These are phyloP conservation scores for Phaeodactylum tricornutum DNA, from an alignment of 108 stramenopile species.

Conservation along the genomic window DNA sequence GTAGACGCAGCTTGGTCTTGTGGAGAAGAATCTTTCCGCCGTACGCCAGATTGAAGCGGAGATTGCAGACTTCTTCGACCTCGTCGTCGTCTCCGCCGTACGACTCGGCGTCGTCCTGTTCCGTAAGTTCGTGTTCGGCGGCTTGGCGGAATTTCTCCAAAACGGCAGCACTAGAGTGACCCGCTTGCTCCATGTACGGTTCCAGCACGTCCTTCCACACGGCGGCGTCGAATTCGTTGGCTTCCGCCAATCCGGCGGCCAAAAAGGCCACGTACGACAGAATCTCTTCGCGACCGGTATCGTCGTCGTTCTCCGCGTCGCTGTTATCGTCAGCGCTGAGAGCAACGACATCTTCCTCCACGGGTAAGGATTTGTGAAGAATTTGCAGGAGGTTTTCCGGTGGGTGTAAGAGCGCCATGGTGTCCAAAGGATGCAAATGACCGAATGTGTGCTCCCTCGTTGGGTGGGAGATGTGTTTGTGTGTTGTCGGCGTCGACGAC, in stretches of 20 bases:
- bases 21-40: constrained; percentile 96
- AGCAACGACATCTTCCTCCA: no score
- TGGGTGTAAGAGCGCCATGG: constrained; percentile 72
- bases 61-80: constrained; percentile 87
- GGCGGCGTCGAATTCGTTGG: constrained; percentile 35
- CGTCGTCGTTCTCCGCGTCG: constrained; percentile 1
- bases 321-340: constrained; percentile 7
- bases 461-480: no score
- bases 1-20: constrained; percentile 85
- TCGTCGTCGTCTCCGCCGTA: constrained; percentile 83
- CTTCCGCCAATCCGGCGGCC: constrained; percentile 45
- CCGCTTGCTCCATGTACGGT: constrained; percentile 44
- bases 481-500: no score
- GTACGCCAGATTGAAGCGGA: constrained; percentile 90
- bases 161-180: background rate
- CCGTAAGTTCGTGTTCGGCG: constrained; percentile 31
- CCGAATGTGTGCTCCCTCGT: no score
- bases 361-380: constrained; percentile 52
- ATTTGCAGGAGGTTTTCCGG: constrained; percentile 42
- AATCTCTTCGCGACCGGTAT: constrained; percentile 34
- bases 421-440: constrained; percentile 1
- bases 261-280: constrained; percentile 72
- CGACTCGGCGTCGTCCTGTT: constrained; percentile 45
- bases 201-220: constrained; percentile 48
- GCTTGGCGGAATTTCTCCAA: constrained; percentile 42